Evolutionary conservation across 129 eudicot genomes (phyloP), one percentile per base, ranked within the genome.

Genomic region (Artemisia tridentata): DNA sequence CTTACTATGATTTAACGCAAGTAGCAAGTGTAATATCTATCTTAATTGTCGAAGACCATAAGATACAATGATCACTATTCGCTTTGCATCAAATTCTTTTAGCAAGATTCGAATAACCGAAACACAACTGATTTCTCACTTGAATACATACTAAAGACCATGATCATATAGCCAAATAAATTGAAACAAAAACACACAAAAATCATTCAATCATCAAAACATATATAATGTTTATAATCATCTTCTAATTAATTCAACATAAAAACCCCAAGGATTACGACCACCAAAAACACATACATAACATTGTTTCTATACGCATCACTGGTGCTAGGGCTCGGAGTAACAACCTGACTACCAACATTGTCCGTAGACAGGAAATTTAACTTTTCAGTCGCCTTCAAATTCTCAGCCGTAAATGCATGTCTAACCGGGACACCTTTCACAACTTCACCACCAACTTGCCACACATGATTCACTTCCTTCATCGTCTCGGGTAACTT

Each of bases 381-480:
- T 64, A 88, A 23, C 49, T 68, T 68, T 20, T 78, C 86, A 71
- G 47, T 79, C 0, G 96, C 67, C 9, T 67, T 80, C 76, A 85
- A 61, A 81, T 88, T 88, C 14, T 16, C 85, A 53, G 73, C 73
- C 73, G 6, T 12, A 60, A 88, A 76, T 3, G 74, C 91, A 72
- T 88, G 96, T 76, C 65, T 72, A 13, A 2, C 79, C 5, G 91
- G 96, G 70, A 49, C 6, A 0, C 86, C 96, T 3, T 46, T 68
- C 67, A 3, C 21, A 14, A 84, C 89, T 53, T 80, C 53, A 45
- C 75, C 54, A 12, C 96, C 96, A 47, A 86, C 91, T 69, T 88
- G 96, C 96, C 96, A 88, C 6, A 88, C 85, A 34, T 83, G 86
- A 69, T 86, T 83, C 63, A 86, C 58, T 64, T 69, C 49, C 29